Evolutionary conservation across 2,329 filamentous ascomycete genomes (phyloP), one percentile per base, ranked within the genome.

Genomic region (Xylariales sp.): DNA sequence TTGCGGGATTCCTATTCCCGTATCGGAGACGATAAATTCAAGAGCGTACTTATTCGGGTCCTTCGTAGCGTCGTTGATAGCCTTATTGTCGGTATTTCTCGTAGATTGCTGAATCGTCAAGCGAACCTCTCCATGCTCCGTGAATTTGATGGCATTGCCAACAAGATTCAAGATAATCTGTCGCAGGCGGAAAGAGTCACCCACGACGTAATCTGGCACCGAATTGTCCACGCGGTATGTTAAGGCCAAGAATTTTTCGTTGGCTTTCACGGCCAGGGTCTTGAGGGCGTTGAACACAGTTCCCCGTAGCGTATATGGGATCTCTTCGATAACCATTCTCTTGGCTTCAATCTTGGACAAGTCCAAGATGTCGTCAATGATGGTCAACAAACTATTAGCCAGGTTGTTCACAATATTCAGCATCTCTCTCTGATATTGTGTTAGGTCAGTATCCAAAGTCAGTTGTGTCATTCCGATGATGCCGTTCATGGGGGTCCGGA

Each of bases 91-190:
- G 35, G 82, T 76, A 35, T 82, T 75, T 47, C 79, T 73, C 21
- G 65, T 82, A 74, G 56, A 70, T 57, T 78, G 73, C 51, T 83
- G 82, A 53, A 97, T 96, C n/a, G 86, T 89, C 40, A 97, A 80
- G 62, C 90, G 94, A 55, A 98, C 93, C 62, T 95, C 89, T 47
- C 93, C 93, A 55, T 94, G 85, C 64, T 97, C 91, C 3, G 93
- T 97, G 63, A 98, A 98, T 61, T 98, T 98, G 73, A 98, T 96
- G 42, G 93, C 91, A 57, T 98, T 98, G 58, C 93, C 93, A 40
- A 97, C 91, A 43, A 98, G 72, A 65, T 98, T 98, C 43, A 97
- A 77, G 48, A 97, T 96, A 54, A 98, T 95, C 66, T 98, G 93
- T 48, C 91, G 82, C 43, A 97, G 71, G 64, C 93, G 85, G 84